Base-by-base conservation (phyloP, 768 basidiomycete species). In the Boletus fagicola region DNA sequence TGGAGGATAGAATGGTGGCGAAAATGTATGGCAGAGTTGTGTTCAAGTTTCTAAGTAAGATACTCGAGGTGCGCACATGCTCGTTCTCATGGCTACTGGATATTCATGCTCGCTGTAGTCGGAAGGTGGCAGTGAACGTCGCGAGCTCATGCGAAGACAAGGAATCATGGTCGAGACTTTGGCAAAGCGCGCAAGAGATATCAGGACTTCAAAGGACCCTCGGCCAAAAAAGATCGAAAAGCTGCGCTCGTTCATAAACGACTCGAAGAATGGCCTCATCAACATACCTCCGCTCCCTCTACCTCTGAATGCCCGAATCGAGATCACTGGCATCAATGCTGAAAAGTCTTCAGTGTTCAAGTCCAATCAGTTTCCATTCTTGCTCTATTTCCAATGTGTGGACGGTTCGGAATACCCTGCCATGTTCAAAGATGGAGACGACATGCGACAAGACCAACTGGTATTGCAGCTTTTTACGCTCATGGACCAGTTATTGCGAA, bases 361-460 rank as follows among this genome's bases (percentile, higher is more conserved):
- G 71, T 97, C 94, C 45, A 98, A 95, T 68, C 85, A 98, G 53
- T 93, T 86, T 65, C 97, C 97, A 0, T 80, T 99, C 51, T 79
- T 96, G 20, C 78, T 99, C 18, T 93, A 90, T 72, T 96, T 98
- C 73, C 87, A 92, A 64, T 90, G 90, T 63, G 78, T 85, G 11
- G 89, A 92, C 55, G 87, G 90, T 11, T 81, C 85, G 16, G 91
- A 94, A 68, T 98, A 90, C 72, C 91, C 95, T 0, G 83, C 98
- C 51, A 98, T 99, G 58, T 98, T 98, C 81, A 99, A 98, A 74
- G 95, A 98, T 63, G 97, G 97, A 15, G 97, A 98, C 68, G 97
- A 99, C 68, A 88, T 98, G 81, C 87, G 97, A 22, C 97, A 99
- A 72, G 97, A 99, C 69, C 97, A 99, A 71, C 84, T 99, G 38